Conservation (phyloP, 257 asterid species). For the Solanum infundibuliforme region DNA sequence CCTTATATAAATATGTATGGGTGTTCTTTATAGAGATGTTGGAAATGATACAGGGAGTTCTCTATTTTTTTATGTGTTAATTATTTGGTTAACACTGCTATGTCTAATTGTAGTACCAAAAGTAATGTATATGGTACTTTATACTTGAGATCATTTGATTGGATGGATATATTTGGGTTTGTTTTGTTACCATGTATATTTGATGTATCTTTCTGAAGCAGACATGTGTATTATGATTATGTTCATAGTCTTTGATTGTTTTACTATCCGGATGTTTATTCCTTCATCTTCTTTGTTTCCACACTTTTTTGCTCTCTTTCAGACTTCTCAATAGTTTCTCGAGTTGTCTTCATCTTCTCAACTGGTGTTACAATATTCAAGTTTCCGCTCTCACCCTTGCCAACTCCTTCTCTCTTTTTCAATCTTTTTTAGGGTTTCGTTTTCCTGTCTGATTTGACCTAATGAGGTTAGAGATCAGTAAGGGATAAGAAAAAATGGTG, state of each 20-base stretch:
- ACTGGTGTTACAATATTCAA: not conserved
- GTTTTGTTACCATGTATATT: not conserved
- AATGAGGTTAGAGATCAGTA: no score
- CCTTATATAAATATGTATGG: no score
- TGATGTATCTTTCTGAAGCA: not conserved
- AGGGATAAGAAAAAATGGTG: no score
- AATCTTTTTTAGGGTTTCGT: not conserved
- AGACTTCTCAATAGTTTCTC: not conserved
- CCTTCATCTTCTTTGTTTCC: not conserved
- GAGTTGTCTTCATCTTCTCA: not conserved
- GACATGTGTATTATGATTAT: not conserved
- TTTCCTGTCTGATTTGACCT: no score
- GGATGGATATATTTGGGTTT: not conserved
- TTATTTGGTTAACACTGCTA: not conserved
- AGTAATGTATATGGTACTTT: not conserved
- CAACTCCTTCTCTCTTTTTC: no score
- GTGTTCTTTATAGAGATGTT: no score
- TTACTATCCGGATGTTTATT: no score
- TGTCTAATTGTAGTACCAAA: not conserved
- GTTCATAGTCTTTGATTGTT: no score
- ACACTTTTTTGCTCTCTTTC: not conserved
- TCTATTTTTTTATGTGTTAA: no score
- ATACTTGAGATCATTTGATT: not conserved
- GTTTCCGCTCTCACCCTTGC: no score
- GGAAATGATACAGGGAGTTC: no score